Evolutionary conservation across 805 yeast species (phyloP).

Genomic region (Yamadazyma nakazawae): DNA sequence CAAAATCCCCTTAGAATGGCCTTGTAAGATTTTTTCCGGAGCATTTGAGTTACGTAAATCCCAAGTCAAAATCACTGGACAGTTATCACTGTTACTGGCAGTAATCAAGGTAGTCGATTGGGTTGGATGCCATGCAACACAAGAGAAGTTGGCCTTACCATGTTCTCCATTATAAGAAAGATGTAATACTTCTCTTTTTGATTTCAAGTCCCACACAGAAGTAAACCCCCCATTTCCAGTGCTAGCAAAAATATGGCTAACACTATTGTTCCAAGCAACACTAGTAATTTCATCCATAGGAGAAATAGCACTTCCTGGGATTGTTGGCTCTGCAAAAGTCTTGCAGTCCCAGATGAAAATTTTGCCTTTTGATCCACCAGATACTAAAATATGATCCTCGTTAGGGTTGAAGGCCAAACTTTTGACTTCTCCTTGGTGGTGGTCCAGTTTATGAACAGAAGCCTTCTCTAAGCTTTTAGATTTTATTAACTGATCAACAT

Average conservation of each 20-base stretch:
- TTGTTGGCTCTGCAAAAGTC: conserved; percentile 51
- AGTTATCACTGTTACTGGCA: conserved; percentile 76
- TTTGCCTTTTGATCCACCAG: conserved; percentile 90
- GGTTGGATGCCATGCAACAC: conserved; percentile 93
- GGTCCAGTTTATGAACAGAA: conserved; percentile 47
- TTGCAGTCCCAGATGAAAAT: conserved; percentile 86
- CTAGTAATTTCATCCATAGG: conserved; percentile 78
- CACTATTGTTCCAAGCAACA: conserved; percentile 84
- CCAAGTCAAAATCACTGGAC: conserved; percentile 85
- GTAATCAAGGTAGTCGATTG: conserved; percentile 84
- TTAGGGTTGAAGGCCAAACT: conserved; percentile 74
- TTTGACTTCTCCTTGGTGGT: conserved; percentile 69
- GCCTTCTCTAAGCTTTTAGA: conserved; percentile 39
- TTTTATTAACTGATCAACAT: conserved; percentile 49
- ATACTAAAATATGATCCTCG: conserved; percentile 68
- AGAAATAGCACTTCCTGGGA: conserved; percentile 77
- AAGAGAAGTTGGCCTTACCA: conserved; percentile 64
- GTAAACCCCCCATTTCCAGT: conserved; percentile 85
- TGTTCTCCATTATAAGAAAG: conserved; percentile 61
- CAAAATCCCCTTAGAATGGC: conserved; percentile 85
- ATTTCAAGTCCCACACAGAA: conserved; percentile 90
- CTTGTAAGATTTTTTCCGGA: conserved; percentile 74
- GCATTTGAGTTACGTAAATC: conserved; percentile 89
- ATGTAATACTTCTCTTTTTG: conserved; percentile 84
- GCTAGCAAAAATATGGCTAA: conserved; percentile 83